Conservation (phyloP, 2,329 filamentous ascomycete genomes). For the Claviceps paspali region DNA sequence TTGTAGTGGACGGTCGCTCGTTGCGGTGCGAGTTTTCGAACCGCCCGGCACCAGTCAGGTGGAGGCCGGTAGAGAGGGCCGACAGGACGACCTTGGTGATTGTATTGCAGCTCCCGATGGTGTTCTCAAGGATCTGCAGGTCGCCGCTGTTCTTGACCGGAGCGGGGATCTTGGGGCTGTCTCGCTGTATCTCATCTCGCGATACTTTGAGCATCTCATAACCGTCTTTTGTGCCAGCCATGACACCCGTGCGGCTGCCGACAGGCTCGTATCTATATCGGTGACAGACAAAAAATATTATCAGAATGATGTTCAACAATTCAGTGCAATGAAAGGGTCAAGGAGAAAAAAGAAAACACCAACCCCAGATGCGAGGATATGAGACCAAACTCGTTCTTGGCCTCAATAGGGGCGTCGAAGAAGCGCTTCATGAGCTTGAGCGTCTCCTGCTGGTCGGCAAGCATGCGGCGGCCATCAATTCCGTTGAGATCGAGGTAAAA, state of each 20-base stretch:
- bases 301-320: neutral
- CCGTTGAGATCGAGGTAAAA: slow-evolving; percentile 39
- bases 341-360: slow-evolving; percentile 6
- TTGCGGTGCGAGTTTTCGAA: slow-evolving; percentile 38
- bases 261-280: slow-evolving; percentile 29
- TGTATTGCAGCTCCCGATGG: slow-evolving; percentile 34
- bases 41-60: slow-evolving; percentile 27
- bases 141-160: slow-evolving; percentile 33
- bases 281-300: too few species aligned
- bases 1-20: slow-evolving; percentile 31
- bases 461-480: slow-evolving; percentile 36
- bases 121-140: slow-evolving; percentile 31
- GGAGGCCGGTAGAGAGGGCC: slow-evolving; percentile 31
- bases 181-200: slow-evolving; percentile 32
- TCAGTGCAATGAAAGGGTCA: too few species aligned
- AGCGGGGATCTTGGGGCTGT: slow-evolving; percentile 28
- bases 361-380: slow-evolving; percentile 37
- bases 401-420: slow-evolving; percentile 36
- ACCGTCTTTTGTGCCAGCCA: slow-evolving; percentile 31
- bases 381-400: slow-evolving; percentile 41
- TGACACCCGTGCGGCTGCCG: slow-evolving; percentile 31
- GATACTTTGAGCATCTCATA: slow-evolving; percentile 40
- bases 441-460: slow-evolving; percentile 35
- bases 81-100: slow-evolving; percentile 34
- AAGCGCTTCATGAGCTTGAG: slow-evolving; percentile 40